A percentile compares a stretch with the other conserved stretches of the same genome.
phyloP scores from a whole-genome alignment of 768 basidiomycete species.

The Pleurotus salmoneostramineus region DNA sequence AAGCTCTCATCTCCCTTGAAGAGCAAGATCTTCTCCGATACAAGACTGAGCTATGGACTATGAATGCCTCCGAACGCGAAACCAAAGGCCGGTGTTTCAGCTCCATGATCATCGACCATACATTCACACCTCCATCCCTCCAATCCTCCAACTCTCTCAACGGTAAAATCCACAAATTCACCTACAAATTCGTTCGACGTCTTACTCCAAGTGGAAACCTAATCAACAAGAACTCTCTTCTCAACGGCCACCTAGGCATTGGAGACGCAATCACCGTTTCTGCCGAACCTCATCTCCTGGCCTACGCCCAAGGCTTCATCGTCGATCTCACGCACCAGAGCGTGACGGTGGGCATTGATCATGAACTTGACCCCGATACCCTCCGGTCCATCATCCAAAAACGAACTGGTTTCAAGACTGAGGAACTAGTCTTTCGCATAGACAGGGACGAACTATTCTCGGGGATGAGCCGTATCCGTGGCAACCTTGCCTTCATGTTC shows the following conservation, averaged over 20 bases:
- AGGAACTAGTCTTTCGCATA: constrained; percentile 65
- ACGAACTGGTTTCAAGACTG: not conserved
- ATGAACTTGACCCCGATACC: constrained; percentile 52
- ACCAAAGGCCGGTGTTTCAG: constrained; percentile 80
- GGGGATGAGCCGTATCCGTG: constrained; percentile 84
- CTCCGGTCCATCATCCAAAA: constrained; percentile 28
- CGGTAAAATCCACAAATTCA: constrained; percentile 70
- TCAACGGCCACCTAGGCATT: constrained; percentile 73
- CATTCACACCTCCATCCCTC: constrained; percentile 25
- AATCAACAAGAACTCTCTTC: constrained; percentile 34
- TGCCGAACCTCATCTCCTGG: constrained; percentile 82
- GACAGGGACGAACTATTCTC: constrained; percentile 91
- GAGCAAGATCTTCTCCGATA: constrained; percentile 84
- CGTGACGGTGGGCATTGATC: constrained; percentile 82
- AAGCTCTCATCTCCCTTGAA: constrained; percentile 75
- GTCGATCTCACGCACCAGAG: constrained; percentile 59
- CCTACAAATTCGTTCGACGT: constrained; percentile 65
- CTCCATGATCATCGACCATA: constrained; percentile 64
- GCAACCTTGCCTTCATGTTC: constrained; percentile 88
- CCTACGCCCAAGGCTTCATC: constrained; percentile 82
- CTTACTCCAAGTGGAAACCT: constrained; percentile 5
- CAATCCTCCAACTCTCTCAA: constrained; percentile 5
- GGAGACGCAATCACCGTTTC: constrained; percentile 89
- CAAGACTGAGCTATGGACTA: constrained; percentile 91
- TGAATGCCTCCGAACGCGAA: constrained; percentile 78